phyloP scores from a whole-genome alignment of 176 grass and related monocot species.

The Cymbopogon citratus region DNA sequence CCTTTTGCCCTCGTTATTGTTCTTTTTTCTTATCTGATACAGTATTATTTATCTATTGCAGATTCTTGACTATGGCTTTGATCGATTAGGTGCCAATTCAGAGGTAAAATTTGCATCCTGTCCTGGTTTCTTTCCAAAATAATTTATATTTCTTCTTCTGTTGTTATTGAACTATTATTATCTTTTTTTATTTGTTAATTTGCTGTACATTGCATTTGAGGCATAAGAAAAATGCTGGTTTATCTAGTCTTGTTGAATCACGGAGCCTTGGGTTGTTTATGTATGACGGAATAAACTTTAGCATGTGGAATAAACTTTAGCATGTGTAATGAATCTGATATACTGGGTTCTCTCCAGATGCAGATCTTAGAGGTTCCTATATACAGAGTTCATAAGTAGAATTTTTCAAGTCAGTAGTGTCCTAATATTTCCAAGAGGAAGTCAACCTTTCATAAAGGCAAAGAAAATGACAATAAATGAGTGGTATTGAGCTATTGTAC shows the following conservation, averaged over 20 bases:
- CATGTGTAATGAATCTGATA: background rate
- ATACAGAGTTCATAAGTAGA: background rate
- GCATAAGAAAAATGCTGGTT: slow-evolving; percentile 1
- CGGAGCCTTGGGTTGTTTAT: background rate
- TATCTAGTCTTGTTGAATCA: background rate
- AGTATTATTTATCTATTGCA: slow-evolving; percentile 35
- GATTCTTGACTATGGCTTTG: slow-evolving; percentile 94
- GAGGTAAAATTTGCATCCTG: slow-evolving; percentile 44
- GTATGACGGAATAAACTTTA: background rate
- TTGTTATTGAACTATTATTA: background rate
- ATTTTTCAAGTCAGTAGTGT: background rate
- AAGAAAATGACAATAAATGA: background rate
- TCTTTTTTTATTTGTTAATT: slow-evolving; percentile 9
- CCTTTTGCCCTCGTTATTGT: background rate
- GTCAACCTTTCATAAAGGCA: background rate
- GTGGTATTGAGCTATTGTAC: background rate
- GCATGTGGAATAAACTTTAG: too few relatives aligned
- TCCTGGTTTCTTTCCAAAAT: background rate
- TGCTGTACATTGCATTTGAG: slow-evolving; percentile 10
- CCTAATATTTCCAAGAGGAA: background rate
- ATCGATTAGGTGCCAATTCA: slow-evolving; percentile 79
- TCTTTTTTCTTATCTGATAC: slow-evolving; percentile 13
- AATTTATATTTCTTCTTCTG: background rate
- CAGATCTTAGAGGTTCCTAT: slow-evolving; percentile 1
- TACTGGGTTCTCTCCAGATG: background rate